These are phyloP conservation scores for Helenozyma baotianmanensis DNA, from an alignment of 805 yeast genomes.

Conservation along the genomic window DNA sequence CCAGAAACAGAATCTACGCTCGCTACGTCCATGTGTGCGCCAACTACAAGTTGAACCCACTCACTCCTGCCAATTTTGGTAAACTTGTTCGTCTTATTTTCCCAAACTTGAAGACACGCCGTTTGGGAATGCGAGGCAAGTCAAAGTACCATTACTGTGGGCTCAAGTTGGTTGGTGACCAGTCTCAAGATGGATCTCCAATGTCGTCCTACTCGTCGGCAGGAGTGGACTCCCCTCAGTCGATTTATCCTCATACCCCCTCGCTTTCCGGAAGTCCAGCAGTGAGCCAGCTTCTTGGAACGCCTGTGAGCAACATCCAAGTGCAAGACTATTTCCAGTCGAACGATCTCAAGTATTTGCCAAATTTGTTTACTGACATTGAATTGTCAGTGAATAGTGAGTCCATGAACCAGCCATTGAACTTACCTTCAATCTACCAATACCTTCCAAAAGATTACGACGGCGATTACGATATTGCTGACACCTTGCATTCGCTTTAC, in stretches of 20 bases:
- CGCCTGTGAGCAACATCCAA: constrained; percentile 17
- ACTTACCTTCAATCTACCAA: constrained; percentile 37
- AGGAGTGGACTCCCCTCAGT: constrained; percentile 13
- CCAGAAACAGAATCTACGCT: constrained; percentile 40
- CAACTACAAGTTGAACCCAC: constrained; percentile 44
- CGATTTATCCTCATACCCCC: constrained; percentile 12
- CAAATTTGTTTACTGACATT: constrained; percentile 24
- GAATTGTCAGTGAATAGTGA: constrained; percentile 14
- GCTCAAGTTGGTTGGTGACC: constrained; percentile 35
- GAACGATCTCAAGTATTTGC: constrained; percentile 25
- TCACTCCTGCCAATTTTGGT: constrained; percentile 77
- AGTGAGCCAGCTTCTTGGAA: constrained; percentile 3
- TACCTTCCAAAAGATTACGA: constrained; percentile 45
- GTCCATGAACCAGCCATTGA: constrained; percentile 14
- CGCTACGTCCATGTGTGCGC: constrained; percentile 38
- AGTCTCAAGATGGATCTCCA: constrained; percentile 16
- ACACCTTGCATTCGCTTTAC: constrained; percentile 59
- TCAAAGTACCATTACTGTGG: constrained; percentile 87
- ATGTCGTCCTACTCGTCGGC: constrained; percentile 10
- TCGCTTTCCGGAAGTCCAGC: constrained; percentile 8
- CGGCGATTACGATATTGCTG: constrained; percentile 46
- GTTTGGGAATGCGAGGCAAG: constrained; percentile 79
- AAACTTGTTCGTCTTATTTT: constrained; percentile 28
- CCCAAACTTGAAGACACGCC: constrained; percentile 66
- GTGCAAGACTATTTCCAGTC: constrained; percentile 14